Conservation (phyloP, 495 filamentous ascomycete genomes). For the Trichoderma erinaceum region DNA sequence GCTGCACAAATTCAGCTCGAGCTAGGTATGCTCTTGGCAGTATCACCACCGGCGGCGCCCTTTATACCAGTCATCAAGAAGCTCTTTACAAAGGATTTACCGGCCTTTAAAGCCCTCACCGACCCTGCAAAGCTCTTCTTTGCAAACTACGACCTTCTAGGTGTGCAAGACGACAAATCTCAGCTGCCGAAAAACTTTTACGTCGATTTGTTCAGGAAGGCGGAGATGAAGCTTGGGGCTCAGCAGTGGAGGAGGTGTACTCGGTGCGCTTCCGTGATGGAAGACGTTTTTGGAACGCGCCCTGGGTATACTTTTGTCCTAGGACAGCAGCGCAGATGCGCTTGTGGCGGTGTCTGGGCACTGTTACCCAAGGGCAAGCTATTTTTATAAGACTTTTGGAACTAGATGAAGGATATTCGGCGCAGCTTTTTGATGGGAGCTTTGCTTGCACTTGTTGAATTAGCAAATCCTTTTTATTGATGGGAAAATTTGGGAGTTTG, state of each 20-base stretch:
- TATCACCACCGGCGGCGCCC: slow-evolving; percentile 36
- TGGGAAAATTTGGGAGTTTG: too few species aligned
- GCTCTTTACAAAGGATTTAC: slow-evolving; percentile 40
- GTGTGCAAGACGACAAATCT: slow-evolving; percentile 36
- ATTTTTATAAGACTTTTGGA: background rate
- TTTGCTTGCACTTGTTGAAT: background rate
- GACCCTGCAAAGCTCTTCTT: slow-evolving; percentile 46
- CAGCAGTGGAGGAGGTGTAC: slow-evolving; percentile 50
- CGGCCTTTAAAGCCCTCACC: slow-evolving; percentile 32
- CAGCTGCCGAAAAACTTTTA: slow-evolving; percentile 25
- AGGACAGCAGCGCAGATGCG: slow-evolving; percentile 46
- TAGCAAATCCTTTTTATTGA: too few species aligned
- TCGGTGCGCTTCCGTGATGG: slow-evolving; percentile 58
- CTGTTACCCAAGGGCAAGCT: slow-evolving; percentile 26
- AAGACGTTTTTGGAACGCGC: slow-evolving; percentile 44
- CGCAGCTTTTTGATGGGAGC: background rate
- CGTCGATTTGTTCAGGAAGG: slow-evolving; percentile 39
- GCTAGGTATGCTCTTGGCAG: slow-evolving; percentile 43
- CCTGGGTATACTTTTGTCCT: slow-evolving; percentile 45
- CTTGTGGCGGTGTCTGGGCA: slow-evolving; percentile 47
- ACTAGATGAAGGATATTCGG: background rate
- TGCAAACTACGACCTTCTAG: slow-evolving; percentile 42
- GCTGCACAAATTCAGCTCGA: slow-evolving; percentile 35
- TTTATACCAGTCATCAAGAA: slow-evolving; percentile 44
- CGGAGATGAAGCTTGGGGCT: slow-evolving; percentile 15